Conservation (phyloP, 305 asterid species). For the Fraxinus greggii region DNA sequence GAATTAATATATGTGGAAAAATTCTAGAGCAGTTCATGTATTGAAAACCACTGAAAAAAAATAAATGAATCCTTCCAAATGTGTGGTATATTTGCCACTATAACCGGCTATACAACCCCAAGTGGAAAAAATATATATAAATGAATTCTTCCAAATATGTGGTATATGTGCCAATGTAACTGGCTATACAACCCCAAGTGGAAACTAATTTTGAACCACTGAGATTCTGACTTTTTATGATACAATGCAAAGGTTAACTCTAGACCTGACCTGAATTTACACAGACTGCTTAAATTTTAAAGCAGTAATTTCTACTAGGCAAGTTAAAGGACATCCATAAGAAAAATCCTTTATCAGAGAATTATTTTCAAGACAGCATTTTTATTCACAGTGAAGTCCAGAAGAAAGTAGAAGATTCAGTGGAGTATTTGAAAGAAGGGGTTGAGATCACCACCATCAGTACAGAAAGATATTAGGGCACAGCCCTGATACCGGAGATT, state of each 20-base stretch:
- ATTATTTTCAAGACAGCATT: background rate
- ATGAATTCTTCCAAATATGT: background rate
- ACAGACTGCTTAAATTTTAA: background rate
- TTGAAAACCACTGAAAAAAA: background rate
- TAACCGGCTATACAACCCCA: background rate
- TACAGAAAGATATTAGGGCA: background rate
- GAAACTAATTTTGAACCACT: background rate
- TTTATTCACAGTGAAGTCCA: background rate
- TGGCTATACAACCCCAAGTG: background rate
- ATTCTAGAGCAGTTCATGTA: background rate
- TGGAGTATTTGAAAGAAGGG: background rate
- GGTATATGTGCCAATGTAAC: background rate
- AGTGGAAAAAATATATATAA: background rate
- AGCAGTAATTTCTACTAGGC: background rate
- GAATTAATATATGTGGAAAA: background rate
- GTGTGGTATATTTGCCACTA: background rate
- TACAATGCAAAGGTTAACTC: background rate
- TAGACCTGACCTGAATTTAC: background rate
- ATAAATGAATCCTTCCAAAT: background rate
- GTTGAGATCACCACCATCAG: background rate
- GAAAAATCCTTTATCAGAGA: background rate
- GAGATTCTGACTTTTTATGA: background rate
- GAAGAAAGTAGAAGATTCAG: background rate
- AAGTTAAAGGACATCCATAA: background rate
- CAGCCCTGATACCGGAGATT: background rate